These are phyloP conservation scores for Fusarium goolgardi DNA, from an alignment of 2,329 filamentous ascomycete genomes.

Conservation along the genomic window DNA sequence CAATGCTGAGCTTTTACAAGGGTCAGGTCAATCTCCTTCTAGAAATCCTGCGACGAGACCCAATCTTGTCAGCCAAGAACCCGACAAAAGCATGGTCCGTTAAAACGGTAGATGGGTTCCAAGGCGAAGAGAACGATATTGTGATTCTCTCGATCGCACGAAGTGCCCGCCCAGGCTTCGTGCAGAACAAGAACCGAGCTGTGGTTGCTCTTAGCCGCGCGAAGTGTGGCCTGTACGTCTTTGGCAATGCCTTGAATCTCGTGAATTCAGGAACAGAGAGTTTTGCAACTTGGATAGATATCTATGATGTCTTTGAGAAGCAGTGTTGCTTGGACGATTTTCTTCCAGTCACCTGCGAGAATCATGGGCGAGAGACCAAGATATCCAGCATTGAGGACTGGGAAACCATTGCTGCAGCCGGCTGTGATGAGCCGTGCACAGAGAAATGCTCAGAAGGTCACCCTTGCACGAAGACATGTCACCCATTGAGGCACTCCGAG, in stretches of 20 bases:
- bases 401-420: conserved; percentile 47
- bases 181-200: conserved; percentile 70
- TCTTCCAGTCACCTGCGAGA: conserved; percentile 73
- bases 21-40: conserved; percentile 78
- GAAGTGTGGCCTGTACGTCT: conserved; percentile 82
- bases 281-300: conserved; percentile 54
- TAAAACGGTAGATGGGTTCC: conserved; percentile 87
- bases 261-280: conserved; percentile 57
- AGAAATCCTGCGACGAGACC: conserved; percentile 55
- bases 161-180: conserved; percentile 79
- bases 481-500: conserved; percentile 20
- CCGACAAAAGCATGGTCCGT: conserved; percentile 64
- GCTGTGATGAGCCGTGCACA: conserved; percentile 31
- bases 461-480: conserved; percentile 36
- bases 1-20: conserved; percentile 88
- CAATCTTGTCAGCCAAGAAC: conserved; percentile 42
- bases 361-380: conserved; percentile 64
- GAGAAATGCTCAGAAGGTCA: conserved; percentile 41
- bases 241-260: conserved; percentile 75
- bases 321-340: conserved; percentile 49
- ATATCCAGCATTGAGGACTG: conserved; percentile 67
- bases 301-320: conserved; percentile 55
- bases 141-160: conserved; percentile 84
- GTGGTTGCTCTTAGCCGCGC: conserved; percentile 76
- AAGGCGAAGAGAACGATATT: conserved; percentile 90